Evolutionary conservation across 2,329 filamentous ascomycete species (phyloP).

Genomic region (Lecanoromycetidae sp.): DNA sequence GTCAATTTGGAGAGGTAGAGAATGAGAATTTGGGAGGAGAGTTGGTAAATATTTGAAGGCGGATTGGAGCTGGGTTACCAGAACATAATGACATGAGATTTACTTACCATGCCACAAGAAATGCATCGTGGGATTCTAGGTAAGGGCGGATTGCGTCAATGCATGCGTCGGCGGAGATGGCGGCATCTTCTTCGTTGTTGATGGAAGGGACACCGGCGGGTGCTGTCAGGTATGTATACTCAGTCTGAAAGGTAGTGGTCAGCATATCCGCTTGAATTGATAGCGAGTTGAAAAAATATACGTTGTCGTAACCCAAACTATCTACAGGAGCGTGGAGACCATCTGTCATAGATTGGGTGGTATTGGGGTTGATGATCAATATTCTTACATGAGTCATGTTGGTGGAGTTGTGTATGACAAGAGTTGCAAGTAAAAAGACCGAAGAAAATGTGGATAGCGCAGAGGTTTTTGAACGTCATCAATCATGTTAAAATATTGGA

Average conservation of each 20-base stretch:
- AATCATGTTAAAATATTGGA: not conserved
- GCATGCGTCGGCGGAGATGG: conserved; percentile 50
- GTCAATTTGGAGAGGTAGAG: no score
- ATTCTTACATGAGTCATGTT: conserved; percentile 29
- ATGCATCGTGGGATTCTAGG: conserved; percentile 51
- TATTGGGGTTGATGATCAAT: conserved; percentile 70
- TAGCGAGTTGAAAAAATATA: not conserved
- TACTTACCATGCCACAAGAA: conserved; percentile 84
- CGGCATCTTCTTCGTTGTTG: conserved; percentile 59
- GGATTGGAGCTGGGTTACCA: not conserved
- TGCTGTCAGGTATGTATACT: conserved; percentile 53
- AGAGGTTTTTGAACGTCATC: conserved; percentile 5
- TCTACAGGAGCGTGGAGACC: conserved; percentile 44
- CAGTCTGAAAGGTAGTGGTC: conserved; percentile 3
- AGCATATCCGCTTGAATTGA: not conserved
- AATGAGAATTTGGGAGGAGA: conserved; percentile 37
- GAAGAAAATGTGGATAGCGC: conserved; percentile 14
- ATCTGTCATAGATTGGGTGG: conserved; percentile 58
- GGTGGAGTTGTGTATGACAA: not conserved
- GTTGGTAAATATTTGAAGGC: not conserved
- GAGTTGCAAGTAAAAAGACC: not conserved
- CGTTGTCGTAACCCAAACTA: conserved; percentile 24
- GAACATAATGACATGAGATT: conserved; percentile 65
- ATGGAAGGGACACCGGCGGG: conserved; percentile 55
- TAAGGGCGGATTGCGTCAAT: conserved; percentile 42